Evolutionary conservation across 306 rosid genomes (phyloP), one percentile per base, ranked within the genome.

Genomic region (Echinosophora koreensis): DNA sequence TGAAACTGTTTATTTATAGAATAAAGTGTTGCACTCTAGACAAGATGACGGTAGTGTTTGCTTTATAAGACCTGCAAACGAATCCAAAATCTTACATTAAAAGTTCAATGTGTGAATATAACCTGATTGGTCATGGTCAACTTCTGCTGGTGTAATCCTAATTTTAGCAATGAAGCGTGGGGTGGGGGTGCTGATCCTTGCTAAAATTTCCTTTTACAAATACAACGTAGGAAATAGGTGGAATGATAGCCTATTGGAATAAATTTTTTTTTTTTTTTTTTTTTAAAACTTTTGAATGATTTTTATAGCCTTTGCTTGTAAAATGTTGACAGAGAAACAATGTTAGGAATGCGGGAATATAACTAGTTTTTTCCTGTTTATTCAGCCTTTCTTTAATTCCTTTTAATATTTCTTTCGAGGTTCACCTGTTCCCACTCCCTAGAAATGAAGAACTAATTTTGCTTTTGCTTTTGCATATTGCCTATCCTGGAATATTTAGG

Each of bases 351-450:
- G 16, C 3, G 1, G 66, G 34, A 65, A 65, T 15, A 18, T 2
- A 15, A 41, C 12, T 71, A 13, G 37, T 37, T 28, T 22, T 38
- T 14, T 16, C 41, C n/a, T 37, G 28, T 10, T 35, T 49, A 46
- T 74, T 75, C 44, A 34, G 4, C 28, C 14, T 61, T 12, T 55
- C 39, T 75, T 50, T 42, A 17, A 37, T 62, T 74, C 71, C 51
- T 50, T 75, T 38, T 14, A 4, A 35, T 32, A 39, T 64, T 64
- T 37, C 51, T 64, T 64, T 64, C 51, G 8, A 3, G 14, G 34
- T 38, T 38, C 51, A 4, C 15, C 30, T 64, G 9, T 64, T 13
- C 56, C 49, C 17, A 3, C 17, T 35, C 52, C 37, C 12, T 62
- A 6, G 39, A 32, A 30, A 58, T 61, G 59, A 59, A 73, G 14